Conservation (phyloP, 2,329 filamentous ascomycete genomes). For the Leptographium procerum region DNA sequence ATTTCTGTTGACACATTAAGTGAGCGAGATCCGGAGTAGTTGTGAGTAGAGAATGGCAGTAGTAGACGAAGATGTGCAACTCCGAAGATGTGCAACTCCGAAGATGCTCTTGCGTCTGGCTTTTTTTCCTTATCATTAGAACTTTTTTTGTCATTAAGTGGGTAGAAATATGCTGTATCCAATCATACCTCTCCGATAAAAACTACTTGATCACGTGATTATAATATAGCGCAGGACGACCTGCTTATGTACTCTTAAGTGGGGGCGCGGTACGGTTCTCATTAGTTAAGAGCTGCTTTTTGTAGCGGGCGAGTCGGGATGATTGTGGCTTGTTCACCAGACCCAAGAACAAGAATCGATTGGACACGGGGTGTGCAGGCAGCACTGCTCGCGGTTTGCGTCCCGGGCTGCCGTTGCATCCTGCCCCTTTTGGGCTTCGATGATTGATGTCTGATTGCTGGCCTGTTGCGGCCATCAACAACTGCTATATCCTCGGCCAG, state of each 20-base stretch:
- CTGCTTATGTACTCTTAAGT: no score
- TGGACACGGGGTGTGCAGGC: no score
- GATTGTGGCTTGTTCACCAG: no score
- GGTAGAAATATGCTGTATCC: neutral
- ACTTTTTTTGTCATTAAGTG: neutral
- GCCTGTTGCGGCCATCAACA: neutral
- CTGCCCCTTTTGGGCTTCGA: no score
- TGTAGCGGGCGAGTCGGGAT: no score
- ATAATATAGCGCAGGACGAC: neutral
- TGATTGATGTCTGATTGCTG: neutral
- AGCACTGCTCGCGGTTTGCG: no score
- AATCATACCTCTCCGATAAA: neutral
- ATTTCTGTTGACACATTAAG: neutral
- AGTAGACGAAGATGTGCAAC: neutral
- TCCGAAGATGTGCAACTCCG: neutral
- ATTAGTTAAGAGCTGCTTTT: no score
- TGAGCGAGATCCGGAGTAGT: neutral
- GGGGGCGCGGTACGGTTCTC: neutral
- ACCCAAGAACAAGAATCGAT: no score
- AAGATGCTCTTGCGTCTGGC: neutral
- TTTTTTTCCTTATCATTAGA: conserved; percentile 11
- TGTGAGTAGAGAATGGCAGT: neutral
- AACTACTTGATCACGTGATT: neutral
- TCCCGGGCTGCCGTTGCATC: no score
- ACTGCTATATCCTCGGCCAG: neutral